phyloP scores from a whole-genome alignment of 305 asterid genomes.

The Rubia tinctorum region DNA sequence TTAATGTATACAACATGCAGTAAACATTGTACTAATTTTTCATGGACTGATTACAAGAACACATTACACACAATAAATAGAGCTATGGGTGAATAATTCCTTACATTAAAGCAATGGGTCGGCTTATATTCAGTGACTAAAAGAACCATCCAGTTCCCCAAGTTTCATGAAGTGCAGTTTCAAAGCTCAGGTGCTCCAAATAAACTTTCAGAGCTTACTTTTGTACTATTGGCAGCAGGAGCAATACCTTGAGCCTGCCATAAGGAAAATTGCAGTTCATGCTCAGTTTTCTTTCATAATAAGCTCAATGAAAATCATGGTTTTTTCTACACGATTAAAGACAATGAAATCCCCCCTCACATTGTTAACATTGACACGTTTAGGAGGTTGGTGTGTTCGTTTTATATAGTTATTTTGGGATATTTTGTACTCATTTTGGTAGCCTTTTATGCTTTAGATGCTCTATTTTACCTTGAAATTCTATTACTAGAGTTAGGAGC shows the following conservation, averaged over 20 bases:
- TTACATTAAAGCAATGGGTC: constrained; percentile 95
- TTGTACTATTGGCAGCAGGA: constrained; percentile 41
- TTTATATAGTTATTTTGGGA: too few species aligned
- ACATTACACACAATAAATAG: too few species aligned
- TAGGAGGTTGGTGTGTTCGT: too few species aligned
- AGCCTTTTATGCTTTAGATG: too few species aligned
- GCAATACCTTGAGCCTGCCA: constrained; percentile 64
- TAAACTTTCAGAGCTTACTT: constrained; percentile 49
- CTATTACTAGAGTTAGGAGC: too few species aligned
- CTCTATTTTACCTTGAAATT: too few species aligned
- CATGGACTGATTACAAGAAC: too few species aligned
- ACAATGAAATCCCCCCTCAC: constrained; percentile 38
- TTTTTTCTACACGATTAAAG: background rate
- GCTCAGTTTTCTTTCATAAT: background rate
- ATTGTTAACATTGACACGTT: constrained; percentile 49
- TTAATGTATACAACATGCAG: too few species aligned
- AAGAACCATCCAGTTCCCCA: constrained; percentile 94
- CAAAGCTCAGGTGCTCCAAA: constrained; percentile 66
- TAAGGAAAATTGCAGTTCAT: constrained; percentile 20
- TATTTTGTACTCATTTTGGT: too few species aligned
- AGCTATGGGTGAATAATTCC: constrained; percentile 22
- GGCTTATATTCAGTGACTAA: constrained; percentile 60
- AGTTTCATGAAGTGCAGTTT: constrained; percentile 69
- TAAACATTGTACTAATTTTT: too few species aligned
- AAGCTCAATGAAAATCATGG: constrained; percentile 13